Percentiles rank a stretch among this genome's conserved stretches.
Evolutionary conservation across 768 basidiomycete genomes (phyloP).

Genomic region (Pleurotus giganteus): DNA sequence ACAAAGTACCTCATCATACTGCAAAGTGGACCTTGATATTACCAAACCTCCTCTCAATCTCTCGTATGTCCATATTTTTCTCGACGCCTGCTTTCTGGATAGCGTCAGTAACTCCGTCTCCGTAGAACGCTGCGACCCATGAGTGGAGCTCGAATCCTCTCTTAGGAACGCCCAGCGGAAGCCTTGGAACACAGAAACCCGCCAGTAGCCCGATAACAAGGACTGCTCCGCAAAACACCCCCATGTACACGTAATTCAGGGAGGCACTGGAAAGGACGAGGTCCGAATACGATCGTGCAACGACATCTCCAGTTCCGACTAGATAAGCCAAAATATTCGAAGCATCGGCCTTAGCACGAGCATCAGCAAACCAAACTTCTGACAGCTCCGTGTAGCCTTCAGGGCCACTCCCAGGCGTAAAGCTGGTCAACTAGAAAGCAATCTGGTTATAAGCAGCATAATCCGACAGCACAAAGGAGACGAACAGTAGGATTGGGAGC

Average conservation of each 20-base stretch:
- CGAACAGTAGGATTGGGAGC: conserved; percentile 39
- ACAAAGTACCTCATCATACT: neutral
- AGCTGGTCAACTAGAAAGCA: conserved; percentile 31
- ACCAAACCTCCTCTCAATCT: neutral
- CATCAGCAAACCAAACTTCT: conserved; percentile 25
- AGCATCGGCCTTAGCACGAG: conserved; percentile 35
- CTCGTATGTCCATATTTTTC: conserved; percentile 2
- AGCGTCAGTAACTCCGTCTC: neutral
- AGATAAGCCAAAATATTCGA: conserved; percentile 41
- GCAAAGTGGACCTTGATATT: conserved; percentile 7
- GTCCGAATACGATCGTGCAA: conserved; percentile 36
- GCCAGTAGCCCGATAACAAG: neutral
- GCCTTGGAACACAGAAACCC: conserved; percentile 3
- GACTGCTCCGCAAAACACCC: neutral
- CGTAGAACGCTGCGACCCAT: conserved; percentile 6
- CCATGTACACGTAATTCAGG: conserved; percentile 5
- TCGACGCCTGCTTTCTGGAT: neutral
- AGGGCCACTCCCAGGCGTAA: conserved; percentile 34
- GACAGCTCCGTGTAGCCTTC: conserved; percentile 37
- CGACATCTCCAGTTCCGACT: conserved; percentile 32
- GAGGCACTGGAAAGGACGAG: conserved; percentile 16
- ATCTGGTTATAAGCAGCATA: neutral
- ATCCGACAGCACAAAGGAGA: neutral
- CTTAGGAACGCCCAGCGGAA: neutral
- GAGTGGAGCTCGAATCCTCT: conserved; percentile 6